A percentile compares a stretch with the other conserved stretches of the same genome.
Conservation (phyloP, 1,139 yeast species). For the Zygoascus meyerae region DNA sequence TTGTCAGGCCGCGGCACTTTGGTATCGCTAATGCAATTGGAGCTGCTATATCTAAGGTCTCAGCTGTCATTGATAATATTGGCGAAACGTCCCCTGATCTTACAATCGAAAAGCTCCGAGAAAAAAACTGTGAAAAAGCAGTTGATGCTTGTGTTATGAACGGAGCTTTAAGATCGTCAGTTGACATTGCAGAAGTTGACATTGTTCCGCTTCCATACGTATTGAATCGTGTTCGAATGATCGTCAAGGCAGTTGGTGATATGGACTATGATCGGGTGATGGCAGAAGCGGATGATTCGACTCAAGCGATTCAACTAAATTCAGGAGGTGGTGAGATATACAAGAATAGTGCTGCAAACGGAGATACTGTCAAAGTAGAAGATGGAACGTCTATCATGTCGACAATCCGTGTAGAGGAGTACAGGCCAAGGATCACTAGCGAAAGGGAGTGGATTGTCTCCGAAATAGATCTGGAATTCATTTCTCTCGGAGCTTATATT, state of each 20-base stretch:
- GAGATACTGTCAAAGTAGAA: constrained; percentile 2
- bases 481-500: constrained; percentile 42
- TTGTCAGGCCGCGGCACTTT: constrained; percentile 37
- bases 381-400: constrained; percentile 8
- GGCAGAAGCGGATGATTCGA: neutral
- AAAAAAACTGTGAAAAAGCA: constrained; percentile 10
- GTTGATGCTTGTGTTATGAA: constrained; percentile 15
- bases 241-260: constrained; percentile 23
- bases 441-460: constrained; percentile 40
- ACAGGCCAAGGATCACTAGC: constrained; percentile 35
- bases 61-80: constrained; percentile 23
- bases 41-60: constrained; percentile 41
- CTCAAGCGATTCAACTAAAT: constrained; percentile 12
- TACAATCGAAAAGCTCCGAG: constrained; percentile 5
- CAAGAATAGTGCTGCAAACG: neutral
- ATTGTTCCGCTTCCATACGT: constrained; percentile 20
- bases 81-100: constrained; percentile 3
- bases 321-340: neutral
- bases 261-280: constrained; percentile 9
- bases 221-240: constrained; percentile 16
- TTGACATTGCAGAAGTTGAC: constrained; percentile 18
- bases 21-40: constrained; percentile 45
- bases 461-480: constrained; percentile 39
- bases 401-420: constrained; percentile 16
- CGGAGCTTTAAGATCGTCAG: constrained; percentile 16